phyloP scores from a whole-genome alignment of 495 filamentous ascomycete species.

The Hypoxylon subgilvum region DNA sequence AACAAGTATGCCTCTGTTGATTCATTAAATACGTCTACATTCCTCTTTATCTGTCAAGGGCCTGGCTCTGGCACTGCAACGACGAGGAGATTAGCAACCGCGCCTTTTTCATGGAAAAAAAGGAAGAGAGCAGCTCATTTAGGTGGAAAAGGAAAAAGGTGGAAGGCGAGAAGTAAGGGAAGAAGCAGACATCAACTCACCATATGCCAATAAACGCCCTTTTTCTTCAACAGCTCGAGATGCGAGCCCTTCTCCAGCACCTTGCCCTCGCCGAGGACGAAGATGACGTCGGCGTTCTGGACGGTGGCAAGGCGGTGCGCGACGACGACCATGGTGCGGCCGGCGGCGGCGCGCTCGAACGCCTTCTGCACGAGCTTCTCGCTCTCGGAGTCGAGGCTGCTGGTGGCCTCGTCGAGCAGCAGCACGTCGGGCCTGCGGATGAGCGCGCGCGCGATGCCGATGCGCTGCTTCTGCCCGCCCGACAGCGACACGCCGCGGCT shows the following conservation, averaged over 20 bases:
- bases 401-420: slow-evolving; percentile 83
- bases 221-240: slow-evolving; percentile 55
- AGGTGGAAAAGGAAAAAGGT: background rate
- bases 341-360: slow-evolving; percentile 67
- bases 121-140: too few relatives aligned
- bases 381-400: slow-evolving; percentile 74
- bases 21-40: too few relatives aligned
- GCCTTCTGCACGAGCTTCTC: slow-evolving; percentile 78
- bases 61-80: slow-evolving; percentile 41
- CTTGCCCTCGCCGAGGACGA: slow-evolving; percentile 61
- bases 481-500: slow-evolving; percentile 70
- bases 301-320: slow-evolving; percentile 69
- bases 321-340: slow-evolving; percentile 77
- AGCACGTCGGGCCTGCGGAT: slow-evolving; percentile 74
- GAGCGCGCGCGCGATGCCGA: slow-evolving; percentile 80
- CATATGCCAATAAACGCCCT: slow-evolving; percentile 63
- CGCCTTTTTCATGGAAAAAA: too few relatives aligned
- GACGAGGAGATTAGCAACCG: background rate
- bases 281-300: slow-evolving; percentile 65
- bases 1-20: too few relatives aligned
- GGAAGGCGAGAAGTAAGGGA: background rate
- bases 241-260: slow-evolving; percentile 66
- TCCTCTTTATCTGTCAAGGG: slow-evolving; percentile 33
- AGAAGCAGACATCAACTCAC: slow-evolving; percentile 47
- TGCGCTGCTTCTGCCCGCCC: slow-evolving; percentile 81